These are phyloP conservation scores for Erythrobasidium hasegawianum DNA, from an alignment of 1,284 basidiomycete genomes.

Conservation along the genomic window DNA sequence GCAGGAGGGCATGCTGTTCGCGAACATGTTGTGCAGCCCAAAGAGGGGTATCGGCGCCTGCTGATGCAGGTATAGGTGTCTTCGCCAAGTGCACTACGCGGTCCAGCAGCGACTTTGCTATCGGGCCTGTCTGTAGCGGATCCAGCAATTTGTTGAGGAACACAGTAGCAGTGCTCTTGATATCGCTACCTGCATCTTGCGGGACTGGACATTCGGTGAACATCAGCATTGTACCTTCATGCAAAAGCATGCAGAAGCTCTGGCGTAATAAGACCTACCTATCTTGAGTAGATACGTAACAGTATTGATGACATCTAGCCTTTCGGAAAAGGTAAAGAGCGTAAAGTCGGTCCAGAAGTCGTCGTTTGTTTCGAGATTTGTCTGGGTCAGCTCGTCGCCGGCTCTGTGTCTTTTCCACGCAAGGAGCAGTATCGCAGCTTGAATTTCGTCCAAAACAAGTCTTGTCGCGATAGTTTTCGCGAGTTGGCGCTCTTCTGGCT, in stretches of 20 bases:
- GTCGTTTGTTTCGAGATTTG: constrained; percentile 14
- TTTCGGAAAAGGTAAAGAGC: constrained; percentile 41
- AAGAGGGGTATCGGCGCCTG: constrained; percentile 58
- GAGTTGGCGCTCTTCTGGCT: constrained; percentile 8
- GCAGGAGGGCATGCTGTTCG: constrained; percentile 74
- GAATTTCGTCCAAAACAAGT: constrained; percentile 18
- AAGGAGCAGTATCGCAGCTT: constrained; percentile 16
- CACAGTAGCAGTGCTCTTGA: constrained; percentile 54
- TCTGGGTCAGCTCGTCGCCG: constrained; percentile 8
- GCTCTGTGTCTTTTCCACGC: not conserved
- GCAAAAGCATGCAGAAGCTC: not conserved
- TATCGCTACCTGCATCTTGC: constrained; percentile 35
- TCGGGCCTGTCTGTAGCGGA: constrained; percentile 60
- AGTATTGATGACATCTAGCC: constrained; percentile 40
- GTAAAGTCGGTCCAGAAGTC: constrained; percentile 41
- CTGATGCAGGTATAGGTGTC: constrained; percentile 55
- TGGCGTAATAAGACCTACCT: constrained; percentile 16
- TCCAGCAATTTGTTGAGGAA: constrained; percentile 57
- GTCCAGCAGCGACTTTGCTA: constrained; percentile 55
- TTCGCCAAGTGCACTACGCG: constrained; percentile 60
- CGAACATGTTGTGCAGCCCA: constrained; percentile 75
- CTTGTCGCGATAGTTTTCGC: constrained; percentile 2
- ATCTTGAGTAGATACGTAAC: constrained; percentile 37
- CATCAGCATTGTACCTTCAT: not conserved
- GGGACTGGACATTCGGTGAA: not conserved